These are phyloP conservation scores for Lenwebbia sp. DNA, from an alignment of 345 rosid genomes.

Conservation along the genomic window DNA sequence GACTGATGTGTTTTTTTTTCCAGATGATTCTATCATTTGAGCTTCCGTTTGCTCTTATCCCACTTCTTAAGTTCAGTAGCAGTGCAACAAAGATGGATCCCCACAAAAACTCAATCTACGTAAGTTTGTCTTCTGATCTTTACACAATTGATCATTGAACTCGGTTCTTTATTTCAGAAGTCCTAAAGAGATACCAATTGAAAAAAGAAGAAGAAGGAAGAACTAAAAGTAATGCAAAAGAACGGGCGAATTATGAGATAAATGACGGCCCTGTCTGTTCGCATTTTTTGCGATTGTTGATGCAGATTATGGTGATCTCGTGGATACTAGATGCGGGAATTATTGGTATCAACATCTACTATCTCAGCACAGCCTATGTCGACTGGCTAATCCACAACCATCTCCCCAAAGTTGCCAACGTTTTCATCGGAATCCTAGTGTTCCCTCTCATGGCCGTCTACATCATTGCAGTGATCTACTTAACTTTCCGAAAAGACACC, in stretches of 20 bases:
- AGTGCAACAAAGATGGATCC: constrained; percentile 65
- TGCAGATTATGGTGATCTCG: constrained; percentile 43
- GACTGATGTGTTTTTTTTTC: background rate
- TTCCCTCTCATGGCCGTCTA: constrained; percentile 51
- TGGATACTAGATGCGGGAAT: constrained; percentile 47
- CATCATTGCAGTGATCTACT: constrained; percentile 28
- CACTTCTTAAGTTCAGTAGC: constrained; percentile 67
- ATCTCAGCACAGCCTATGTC: constrained; percentile 38
- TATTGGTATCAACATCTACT: constrained; percentile 52
- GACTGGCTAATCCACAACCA: constrained; percentile 37
- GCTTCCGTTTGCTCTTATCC: constrained; percentile 63
- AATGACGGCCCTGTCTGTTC: background rate
- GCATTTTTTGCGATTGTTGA: background rate
- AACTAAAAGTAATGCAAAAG: background rate
- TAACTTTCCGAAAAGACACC: constrained; percentile 36
- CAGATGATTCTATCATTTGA: constrained; percentile 76
- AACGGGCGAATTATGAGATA: background rate
- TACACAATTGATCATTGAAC: background rate
- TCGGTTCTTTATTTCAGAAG: background rate
- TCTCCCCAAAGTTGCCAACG: constrained; percentile 26
- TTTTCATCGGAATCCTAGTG: constrained; percentile 37
- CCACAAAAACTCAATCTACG: constrained; percentile 40
- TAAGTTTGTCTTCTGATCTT: background rate
- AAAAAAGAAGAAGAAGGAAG: background rate
- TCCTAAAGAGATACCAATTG: background rate